phyloP scores from a whole-genome alignment of 2,329 filamentous ascomycete genomes.

The Clarireedia homoeocarpa region DNA sequence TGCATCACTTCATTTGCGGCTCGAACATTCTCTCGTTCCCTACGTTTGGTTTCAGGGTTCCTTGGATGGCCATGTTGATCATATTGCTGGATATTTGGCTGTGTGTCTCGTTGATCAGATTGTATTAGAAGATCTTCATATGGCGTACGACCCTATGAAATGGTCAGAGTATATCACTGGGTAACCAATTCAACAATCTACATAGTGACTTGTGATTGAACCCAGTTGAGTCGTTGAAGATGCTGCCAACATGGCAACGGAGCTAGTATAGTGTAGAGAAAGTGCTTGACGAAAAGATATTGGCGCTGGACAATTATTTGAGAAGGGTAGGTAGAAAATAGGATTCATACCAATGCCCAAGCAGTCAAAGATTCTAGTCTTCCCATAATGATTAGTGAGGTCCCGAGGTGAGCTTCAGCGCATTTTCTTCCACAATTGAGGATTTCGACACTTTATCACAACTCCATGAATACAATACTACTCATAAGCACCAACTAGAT shows the following conservation, averaged over 20 bases:
- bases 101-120: conserved; percentile 8
- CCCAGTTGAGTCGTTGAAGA: too few species aligned
- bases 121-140: conserved; percentile 28
- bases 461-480: too few species aligned
- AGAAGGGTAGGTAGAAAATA: not conserved
- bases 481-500: too few species aligned
- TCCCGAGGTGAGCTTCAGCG: not conserved
- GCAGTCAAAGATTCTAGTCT: conserved; percentile 23
- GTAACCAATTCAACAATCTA: not conserved
- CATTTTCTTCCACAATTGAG: not conserved
- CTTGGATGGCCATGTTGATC: conserved; percentile 27
- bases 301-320: not conserved
- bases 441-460: too few species aligned
- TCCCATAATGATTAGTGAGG: conserved; percentile 2
- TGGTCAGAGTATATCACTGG: not conserved
- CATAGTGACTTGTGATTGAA: too few species aligned
- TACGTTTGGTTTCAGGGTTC: conserved; percentile 27
- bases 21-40: conserved; percentile 28
- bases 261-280: too few species aligned
- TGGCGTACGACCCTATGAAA: conserved; percentile 26
- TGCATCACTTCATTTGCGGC: conserved; percentile 32
- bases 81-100: conserved; percentile 21
- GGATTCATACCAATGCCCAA: conserved; percentile 20
- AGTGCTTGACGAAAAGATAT: not conserved
- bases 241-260: too few species aligned